Evolutionary conservation across 352 stramenopile genomes (phyloP), one percentile per base, ranked within the genome.

Genomic region (Phytophthora palmivora): DNA sequence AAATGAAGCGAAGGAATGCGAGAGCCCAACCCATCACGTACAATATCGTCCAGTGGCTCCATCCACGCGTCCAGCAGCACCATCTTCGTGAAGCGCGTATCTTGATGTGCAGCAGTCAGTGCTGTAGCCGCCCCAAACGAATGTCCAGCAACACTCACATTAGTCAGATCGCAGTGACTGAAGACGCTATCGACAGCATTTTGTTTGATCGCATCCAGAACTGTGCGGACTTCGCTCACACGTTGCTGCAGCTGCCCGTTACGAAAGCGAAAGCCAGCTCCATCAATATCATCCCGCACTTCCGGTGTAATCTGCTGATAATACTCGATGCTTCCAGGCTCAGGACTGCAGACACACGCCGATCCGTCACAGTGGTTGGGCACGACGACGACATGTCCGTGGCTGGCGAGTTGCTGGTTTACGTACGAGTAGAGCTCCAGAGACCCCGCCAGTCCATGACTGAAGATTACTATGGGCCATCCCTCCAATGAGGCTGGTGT

Each of bases 11-110:
- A 72, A 16, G 79, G 79, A 16, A 79, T 52, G 36, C 63, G 67
- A 2, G 55, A 21, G 3, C 77, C 79, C 9, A 85, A 51, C 9
- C 80, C 78, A 8, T 63, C 33, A 24, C 70, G 54, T 19, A 81
- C 73, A 8, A 76, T 50, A 12, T 70, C 58, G 33, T 78, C 74
- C 19, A 91, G 37, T 0, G 82, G 82, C 48, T 87, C 76, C 78
- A 91, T 88, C 82, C 82, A 91, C 33, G 70, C 66, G 57, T 91
- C 82, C 19, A 91, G 49, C 42, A 87, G 68, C 45, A 88, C 79
- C 34, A 76, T 72, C 6, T 63, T 56, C 24, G 72, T 70, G 26
- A 89, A 73, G 0, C 82, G 74, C 18, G 58, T 46, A 61, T 91
- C 82, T 26, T 70, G 16, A 42, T 88, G 78, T 8, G 78, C 81